Base-by-base conservation (phyloP, 805 yeast genomes). In the Torulaspora indica region DNA sequence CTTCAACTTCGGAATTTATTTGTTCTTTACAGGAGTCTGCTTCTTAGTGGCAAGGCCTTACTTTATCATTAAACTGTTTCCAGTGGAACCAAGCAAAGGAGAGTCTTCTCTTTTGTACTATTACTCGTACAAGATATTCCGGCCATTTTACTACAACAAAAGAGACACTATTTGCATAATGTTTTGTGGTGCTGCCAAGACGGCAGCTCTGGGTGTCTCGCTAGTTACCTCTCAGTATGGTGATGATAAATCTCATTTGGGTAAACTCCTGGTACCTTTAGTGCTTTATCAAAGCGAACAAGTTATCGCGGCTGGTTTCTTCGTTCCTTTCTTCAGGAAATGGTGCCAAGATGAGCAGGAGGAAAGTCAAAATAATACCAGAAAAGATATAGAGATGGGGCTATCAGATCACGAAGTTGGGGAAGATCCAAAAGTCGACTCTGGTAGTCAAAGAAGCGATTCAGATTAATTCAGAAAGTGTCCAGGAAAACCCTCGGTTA, bases 141-240 rank as follows among this genome's bases (percentile, higher is more conserved):
- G 72, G 43, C 91, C 91, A 1, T 86, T 85, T 55, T 84, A 82
- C 63, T 84, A 84, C 63, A 72, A 73, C 55, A 76, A 81, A 53
- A 63, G 70, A 40, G 95, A 89, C 57, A 78, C 95, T 0, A 85
- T 86, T 28, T 74, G 90, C 9, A 75, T 89, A 40, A 76, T 88
- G 83, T 73, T 87, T 47, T 86, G 95, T 64, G 95, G 95, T 8
- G 91, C 95, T 4, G 95, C 96, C 2, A 89, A 88, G 63, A 88
- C 96, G 1, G 96, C 95, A 0, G 96, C 96, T 0, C 70, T 88
- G 40, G 96, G 96, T 29, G 95, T 88, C 3, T 84, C 95, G 1
- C 70, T 88, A 40, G 73, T 84, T n/a, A 73, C 89, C 1, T 78
- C 91, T 0, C 91, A 85, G 61, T 88, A 86, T 60, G 95, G 95